These are phyloP conservation scores for Aureobasidium pullulans DNA, from an alignment of 2,329 filamentous ascomycete genomes.

Conservation along the genomic window DNA sequence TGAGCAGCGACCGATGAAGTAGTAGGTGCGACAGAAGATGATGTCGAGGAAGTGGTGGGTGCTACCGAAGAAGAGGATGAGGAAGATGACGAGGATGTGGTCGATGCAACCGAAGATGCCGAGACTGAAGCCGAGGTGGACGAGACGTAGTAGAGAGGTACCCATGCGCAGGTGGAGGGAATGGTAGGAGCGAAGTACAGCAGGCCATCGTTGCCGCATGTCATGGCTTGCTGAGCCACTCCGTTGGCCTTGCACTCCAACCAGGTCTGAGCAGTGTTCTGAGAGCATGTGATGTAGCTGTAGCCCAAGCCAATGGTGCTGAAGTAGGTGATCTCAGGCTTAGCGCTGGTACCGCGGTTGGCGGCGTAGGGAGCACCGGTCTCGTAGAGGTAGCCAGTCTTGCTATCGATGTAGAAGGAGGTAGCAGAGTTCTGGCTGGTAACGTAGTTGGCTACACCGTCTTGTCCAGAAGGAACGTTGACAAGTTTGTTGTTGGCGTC, in stretches of 20 bases:
- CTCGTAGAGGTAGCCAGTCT: constrained; percentile 1
- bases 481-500: background rate
- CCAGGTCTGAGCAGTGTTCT: background rate
- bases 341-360: background rate
- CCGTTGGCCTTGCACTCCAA: constrained; percentile 6
- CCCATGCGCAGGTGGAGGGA: background rate
- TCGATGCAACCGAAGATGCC: too few relatives aligned
- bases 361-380: background rate
- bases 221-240: background rate
- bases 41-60: background rate
- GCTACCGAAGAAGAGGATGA: background rate
- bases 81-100: background rate
- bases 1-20: constrained; percentile 13
- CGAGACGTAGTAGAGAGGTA: constrained; percentile 1
- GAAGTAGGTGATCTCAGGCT: constrained; percentile 1
- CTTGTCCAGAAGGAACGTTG: background rate
- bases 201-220: constrained; percentile 4
- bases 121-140: background rate
- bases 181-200: constrained; percentile 1
- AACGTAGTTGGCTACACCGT: background rate
- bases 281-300: background rate
- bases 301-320: background rate
- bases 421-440: background rate
- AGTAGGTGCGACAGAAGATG: background rate
- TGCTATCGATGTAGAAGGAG: background rate